Evolutionary conservation across 179 eudicot genomes (phyloP), one percentile per base, ranked within the genome.

Genomic region (Carnegiea gigantea): DNA sequence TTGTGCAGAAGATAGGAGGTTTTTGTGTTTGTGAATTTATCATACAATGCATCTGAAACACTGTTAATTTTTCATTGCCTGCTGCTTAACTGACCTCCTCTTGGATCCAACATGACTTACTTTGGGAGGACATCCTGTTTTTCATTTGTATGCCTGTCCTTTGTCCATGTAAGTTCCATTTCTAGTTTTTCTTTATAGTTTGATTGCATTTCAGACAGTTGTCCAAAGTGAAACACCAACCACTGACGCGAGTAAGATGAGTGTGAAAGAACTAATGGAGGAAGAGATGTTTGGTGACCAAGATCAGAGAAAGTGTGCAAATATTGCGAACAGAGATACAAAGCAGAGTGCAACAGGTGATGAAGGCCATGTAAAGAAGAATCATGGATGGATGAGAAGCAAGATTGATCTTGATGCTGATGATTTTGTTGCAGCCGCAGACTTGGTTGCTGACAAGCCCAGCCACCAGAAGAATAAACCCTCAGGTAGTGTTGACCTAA

Each of bases 221-320:
- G 87, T 81, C 81, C 86, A 86, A 70, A 79, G 72, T 59, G 89
- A 84, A 40, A 78, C 81, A 57, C 74, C 80, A 46, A 65, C 49
- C 23, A 44, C 81, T 73, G 93, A 90, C 82, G 43, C 51, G 51
- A 79, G 79, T 28, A 91, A 89, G 83, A 77, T 88, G 79, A 93
- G 97, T 85, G 97, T 96, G 74, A 94, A 95, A 86, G 92, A 91
- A 65, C 90, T 96, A 44, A 94, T 96, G 93, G 92, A 89, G 75
- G 97, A 91, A 84, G 99, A 95, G 84, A 95, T 95, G 93, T 73
- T 83, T 67, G 82, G 79, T 6, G 93, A 90, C 83, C 81, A 85
- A 78, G 90, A 78, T 80, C 71, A 79, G 77, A 87, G 82, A 82
- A 84, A 73, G 57, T 85, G 74, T 23, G 59, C 23, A 43, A 80